These are phyloP conservation scores for Entomortierella parvispora DNA, from an alignment of 192 early-diverging fungal species.

Conservation along the genomic window DNA sequence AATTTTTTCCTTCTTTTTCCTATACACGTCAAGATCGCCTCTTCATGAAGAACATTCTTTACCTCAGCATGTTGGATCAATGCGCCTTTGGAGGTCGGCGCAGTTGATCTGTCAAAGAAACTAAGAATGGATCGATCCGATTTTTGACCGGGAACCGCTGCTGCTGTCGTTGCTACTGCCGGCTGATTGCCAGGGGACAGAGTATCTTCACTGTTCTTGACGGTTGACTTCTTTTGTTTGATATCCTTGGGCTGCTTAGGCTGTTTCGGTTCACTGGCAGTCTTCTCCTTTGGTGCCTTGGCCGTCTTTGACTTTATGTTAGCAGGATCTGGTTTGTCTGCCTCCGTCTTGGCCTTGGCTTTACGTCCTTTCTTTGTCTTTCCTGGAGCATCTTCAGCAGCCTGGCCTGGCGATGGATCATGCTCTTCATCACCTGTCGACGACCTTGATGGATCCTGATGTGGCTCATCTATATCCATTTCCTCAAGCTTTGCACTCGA, in stretches of 20 bases:
- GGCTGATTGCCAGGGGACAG: background rate
- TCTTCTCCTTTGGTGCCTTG: conserved; percentile 25
- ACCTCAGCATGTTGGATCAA: background rate
- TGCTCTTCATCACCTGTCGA: too few relatives aligned
- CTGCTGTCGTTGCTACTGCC: too few relatives aligned
- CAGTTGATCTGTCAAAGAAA: conserved; percentile 33
- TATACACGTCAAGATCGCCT: too few relatives aligned
- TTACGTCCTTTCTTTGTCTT: conserved; percentile 34
- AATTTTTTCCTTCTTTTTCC: too few relatives aligned
- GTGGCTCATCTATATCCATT: too few relatives aligned
- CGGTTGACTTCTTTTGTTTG: conserved; percentile 24
- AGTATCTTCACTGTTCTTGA: background rate
- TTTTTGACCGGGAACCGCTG: background rate
- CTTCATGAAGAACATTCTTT: too few relatives aligned
- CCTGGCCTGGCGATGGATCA: too few relatives aligned
- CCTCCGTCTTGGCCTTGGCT: conserved; percentile 29
- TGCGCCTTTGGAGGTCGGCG: background rate
- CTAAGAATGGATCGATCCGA: conserved; percentile 38
- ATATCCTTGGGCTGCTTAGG: conserved; percentile 14
- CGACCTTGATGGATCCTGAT: too few relatives aligned
- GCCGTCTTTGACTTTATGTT: conserved; percentile 8
- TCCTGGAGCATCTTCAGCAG: background rate
- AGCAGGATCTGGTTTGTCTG: background rate
- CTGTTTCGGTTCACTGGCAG: conserved; percentile 17
- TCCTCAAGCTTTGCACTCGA: too few relatives aligned